Conservation (phyloP, 108 stramenopile species). For the Skeletonema costatum region DNA sequence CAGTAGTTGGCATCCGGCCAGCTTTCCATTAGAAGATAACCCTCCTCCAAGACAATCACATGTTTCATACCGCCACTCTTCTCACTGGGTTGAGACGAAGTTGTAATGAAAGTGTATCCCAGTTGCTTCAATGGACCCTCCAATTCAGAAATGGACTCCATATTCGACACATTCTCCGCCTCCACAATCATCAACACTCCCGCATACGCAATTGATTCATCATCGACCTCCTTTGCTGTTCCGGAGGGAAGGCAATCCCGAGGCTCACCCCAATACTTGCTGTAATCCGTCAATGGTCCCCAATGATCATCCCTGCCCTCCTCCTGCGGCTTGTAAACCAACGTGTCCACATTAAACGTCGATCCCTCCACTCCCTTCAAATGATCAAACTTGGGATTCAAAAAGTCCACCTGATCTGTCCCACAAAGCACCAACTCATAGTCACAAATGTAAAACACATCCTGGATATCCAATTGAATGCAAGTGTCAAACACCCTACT, state of each 20-base stretch:
- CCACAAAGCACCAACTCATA: slow-evolving; percentile 72
- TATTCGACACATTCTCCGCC: slow-evolving; percentile 48
- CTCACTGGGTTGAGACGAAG: slow-evolving; percentile 32
- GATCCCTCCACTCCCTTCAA: slow-evolving; percentile 19
- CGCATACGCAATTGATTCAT: slow-evolving; percentile 19
- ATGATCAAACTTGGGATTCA: slow-evolving; percentile 47
- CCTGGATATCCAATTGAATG: slow-evolving; percentile 44
- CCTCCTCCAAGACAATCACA: slow-evolving; percentile 40
- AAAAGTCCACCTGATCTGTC: slow-evolving; percentile 71
- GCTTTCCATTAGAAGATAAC: slow-evolving; percentile 56
- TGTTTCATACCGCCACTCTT: slow-evolving; percentile 20
- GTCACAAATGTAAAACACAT: slow-evolving; percentile 68
- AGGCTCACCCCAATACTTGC: slow-evolving; percentile 51
- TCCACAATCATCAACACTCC: slow-evolving; percentile 72
- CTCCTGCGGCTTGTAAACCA: slow-evolving; percentile 43
- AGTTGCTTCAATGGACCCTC: slow-evolving; percentile 15
- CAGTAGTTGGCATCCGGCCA: slow-evolving; percentile 47
- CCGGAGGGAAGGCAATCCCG: slow-evolving; percentile 34
- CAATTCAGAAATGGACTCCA: slow-evolving; percentile 12
- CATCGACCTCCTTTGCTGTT: slow-evolving; percentile 23
- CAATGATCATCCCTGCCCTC: slow-evolving; percentile 57
- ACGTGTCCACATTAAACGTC: slow-evolving; percentile 13
- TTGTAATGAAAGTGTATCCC: slow-evolving; percentile 27
- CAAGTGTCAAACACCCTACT: slow-evolving; percentile 66
- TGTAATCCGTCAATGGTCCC: slow-evolving; percentile 65